Evolutionary conservation across 1,284 basidiomycete genomes (phyloP), one percentile per base, ranked within the genome.

Genomic region (Neolentinus lepideus): DNA sequence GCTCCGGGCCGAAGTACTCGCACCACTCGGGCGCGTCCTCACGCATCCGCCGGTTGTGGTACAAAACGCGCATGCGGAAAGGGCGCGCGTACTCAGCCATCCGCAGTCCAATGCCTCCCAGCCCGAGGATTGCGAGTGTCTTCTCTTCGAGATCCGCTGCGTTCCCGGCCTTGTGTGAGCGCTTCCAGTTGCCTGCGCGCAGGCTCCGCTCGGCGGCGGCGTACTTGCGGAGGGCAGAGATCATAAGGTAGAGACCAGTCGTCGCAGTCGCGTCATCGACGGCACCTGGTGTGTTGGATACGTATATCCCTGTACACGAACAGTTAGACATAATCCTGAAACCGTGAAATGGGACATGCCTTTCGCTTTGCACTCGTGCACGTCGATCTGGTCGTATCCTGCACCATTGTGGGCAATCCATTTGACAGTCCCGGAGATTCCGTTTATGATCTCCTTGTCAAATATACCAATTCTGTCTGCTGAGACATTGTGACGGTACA

Each of bases 341-440:
- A n/a, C n/a, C n/a, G 27, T 46, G 14, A 25, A 19, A 31, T 35
- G 8, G 24, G 3, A 60, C 69, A 55, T 61, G 87, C 86, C 87
- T 68, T 79, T 80, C 14, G 78, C 80, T 63, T 83, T 88, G 68
- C 86, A 88, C 2, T 87, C 88, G 1, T 70, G 69, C 3, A 94
- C 81, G 66, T 94, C 88, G 62, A 95, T 87, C 61, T 88, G 84
- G 68, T 93, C 90, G 66, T 95, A 95, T 2, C 94, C 93, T 0
- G 93, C 92, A n/a, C 93, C 93, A 60, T 94, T 94, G 69, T 94
- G 92, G 1, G 87, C 89, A 62, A 96, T 92, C 84, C 90, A 94
- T 65, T 87, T 86, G 57, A 95, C 77, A 25, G 76, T 78, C 1
- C 73, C 59, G 2, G 90, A 83, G 10, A 95, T 75, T 0, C 78